phyloP scores from a whole-genome alignment of 2,329 filamentous ascomycete species.

The Volutella citrinella region DNA sequence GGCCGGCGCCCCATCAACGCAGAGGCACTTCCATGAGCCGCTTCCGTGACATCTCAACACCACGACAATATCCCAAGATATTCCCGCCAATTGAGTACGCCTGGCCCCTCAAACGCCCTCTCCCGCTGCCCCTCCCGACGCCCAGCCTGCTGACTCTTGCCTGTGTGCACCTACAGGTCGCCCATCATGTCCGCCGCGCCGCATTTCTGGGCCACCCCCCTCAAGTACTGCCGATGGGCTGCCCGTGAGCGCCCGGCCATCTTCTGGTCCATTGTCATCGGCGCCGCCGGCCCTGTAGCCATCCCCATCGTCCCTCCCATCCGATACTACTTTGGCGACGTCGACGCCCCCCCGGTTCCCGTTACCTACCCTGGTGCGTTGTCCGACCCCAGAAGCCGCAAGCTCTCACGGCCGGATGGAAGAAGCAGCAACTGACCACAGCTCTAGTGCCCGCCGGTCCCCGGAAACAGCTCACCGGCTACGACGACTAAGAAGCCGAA shows the following conservation, averaged over 20 bases:
- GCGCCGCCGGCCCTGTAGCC: slow-evolving; percentile 66
- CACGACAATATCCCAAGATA: slow-evolving; percentile 18
- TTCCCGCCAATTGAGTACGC: slow-evolving; percentile 35
- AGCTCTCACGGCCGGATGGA: too few relatives aligned
- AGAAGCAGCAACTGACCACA: too few relatives aligned
- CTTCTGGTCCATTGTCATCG: slow-evolving; percentile 82
- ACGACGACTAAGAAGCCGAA: slow-evolving; percentile 50
- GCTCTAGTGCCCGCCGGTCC: slow-evolving; percentile 54
- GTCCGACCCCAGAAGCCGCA: too few relatives aligned
- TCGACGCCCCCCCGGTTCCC: slow-evolving; percentile 69
- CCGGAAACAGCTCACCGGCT: slow-evolving; percentile 58
- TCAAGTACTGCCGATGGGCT: slow-evolving; percentile 86
- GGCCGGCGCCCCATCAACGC: slow-evolving; percentile 13
- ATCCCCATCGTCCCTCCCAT: slow-evolving; percentile 72
- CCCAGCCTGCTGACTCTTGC: background rate
- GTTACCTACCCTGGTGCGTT: slow-evolving; percentile 88
- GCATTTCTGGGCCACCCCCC: slow-evolving; percentile 81
- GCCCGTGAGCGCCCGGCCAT: slow-evolving; percentile 84
- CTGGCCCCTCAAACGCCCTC: background rate
- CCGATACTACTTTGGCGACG: slow-evolving; percentile 69
- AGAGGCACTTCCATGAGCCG: slow-evolving; percentile 7
- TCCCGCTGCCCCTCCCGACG: background rate
- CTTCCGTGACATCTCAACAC: slow-evolving; percentile 20
- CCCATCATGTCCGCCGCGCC: slow-evolving; percentile 57
- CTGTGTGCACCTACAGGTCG: slow-evolving; percentile 1